phyloP scores from a whole-genome alignment of 257 asterid species.

The Solanum sitiens region DNA sequence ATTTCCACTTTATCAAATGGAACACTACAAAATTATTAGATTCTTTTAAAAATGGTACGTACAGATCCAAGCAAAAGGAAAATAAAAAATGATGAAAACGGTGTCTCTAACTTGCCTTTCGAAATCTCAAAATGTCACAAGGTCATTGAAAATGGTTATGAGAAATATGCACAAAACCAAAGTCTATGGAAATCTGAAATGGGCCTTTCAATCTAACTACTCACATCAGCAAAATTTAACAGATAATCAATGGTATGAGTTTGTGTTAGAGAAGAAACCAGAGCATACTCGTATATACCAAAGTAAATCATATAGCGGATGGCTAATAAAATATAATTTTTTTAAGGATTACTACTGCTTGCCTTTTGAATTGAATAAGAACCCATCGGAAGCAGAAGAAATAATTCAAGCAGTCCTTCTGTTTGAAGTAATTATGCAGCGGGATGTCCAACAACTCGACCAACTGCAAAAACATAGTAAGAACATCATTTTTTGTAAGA shows the following conservation, averaged over 20 bases:
- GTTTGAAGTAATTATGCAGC: slow-evolving; percentile 73
- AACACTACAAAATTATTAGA: neutral
- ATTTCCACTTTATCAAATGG: neutral
- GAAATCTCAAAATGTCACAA: neutral
- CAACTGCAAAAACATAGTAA: slow-evolving; percentile 45
- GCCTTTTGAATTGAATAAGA: slow-evolving; percentile 95
- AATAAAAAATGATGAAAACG: neutral
- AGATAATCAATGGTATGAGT: neutral
- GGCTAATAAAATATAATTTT: neutral
- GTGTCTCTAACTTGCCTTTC: neutral
- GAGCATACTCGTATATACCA: neutral
- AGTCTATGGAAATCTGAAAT: neutral
- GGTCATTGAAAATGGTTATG: neutral
- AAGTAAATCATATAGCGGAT: neutral
- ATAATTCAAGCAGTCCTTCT: slow-evolving; percentile 89
- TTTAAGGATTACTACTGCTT: slow-evolving; percentile 11
- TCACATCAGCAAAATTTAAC: neutral
- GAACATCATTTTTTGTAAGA: neutral
- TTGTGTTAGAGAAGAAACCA: neutral
- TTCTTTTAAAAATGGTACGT: neutral
- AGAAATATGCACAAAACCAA: neutral
- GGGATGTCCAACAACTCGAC: slow-evolving; percentile 88
- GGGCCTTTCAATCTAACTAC: neutral
- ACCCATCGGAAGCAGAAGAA: slow-evolving; percentile 99
- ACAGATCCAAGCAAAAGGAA: neutral